Percentiles rank a stretch among this genome's conserved stretches.
phyloP scores from a whole-genome alignment of 1,284 basidiomycete genomes.

The Mycena citricolor region DNA sequence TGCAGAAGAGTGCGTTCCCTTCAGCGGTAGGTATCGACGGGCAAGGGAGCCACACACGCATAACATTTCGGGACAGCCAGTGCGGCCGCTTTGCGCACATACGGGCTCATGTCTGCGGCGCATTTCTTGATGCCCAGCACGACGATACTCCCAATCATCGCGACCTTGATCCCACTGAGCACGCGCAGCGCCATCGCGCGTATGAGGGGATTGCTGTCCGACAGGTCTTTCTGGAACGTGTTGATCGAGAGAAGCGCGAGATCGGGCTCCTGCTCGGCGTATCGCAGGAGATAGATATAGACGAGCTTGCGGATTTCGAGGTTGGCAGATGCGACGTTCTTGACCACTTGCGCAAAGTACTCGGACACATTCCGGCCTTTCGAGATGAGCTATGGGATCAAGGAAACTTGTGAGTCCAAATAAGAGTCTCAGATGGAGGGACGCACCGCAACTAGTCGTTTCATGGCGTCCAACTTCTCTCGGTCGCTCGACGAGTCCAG shows the following conservation, averaged over 20 bases:
- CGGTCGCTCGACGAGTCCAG: conserved; percentile 84
- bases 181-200: conserved; percentile 94
- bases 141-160: conserved; percentile 85
- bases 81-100: conserved; percentile 90
- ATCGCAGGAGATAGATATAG: conserved; percentile 94
- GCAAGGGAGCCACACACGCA: conserved; percentile 50
- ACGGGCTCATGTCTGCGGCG: conserved; percentile 87
- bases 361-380: conserved; percentile 90
- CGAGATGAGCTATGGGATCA: conserved; percentile 74
- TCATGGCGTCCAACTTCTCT: conserved; percentile 92
- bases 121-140: conserved; percentile 90
- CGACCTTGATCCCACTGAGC: conserved; percentile 86
- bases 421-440: not conserved
- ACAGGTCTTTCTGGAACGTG: conserved; percentile 96
- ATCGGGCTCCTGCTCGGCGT: conserved; percentile 91
- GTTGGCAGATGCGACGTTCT: conserved; percentile 87
- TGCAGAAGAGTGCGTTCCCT: conserved; percentile 32
- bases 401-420: conserved; percentile 12
- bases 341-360: conserved; percentile 93
- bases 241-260: conserved; percentile 96
- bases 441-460: conserved; percentile 86
- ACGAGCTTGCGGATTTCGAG: conserved; percentile 96
- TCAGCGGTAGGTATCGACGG: not conserved
- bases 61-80: conserved; percentile 87
- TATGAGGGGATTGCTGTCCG: conserved; percentile 89